Base-by-base conservation (phyloP, 768 basidiomycete genomes). In the Amanita polypyramis region DNA sequence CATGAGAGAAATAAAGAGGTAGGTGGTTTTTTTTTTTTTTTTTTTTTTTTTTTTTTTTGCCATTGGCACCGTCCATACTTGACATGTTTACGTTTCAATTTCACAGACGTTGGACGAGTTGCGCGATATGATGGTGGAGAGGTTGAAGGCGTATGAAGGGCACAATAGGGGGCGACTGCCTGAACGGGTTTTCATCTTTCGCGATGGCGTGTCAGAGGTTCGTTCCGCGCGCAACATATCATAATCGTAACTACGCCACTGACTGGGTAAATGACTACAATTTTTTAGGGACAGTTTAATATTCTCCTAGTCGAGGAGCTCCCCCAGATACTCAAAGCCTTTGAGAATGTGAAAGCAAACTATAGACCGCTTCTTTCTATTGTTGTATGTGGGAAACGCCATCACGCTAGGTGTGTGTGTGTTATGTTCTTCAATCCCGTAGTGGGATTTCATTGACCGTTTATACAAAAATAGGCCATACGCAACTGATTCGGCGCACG, bases 351-450 rank as follows among this genome's bases (percentile, higher is more conserved):
- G 12, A 68, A 63, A 7, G 15, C 30, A 3, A 55, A 68, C 0
- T 90, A 88, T 57, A 64, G 67, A 19, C 89, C 89, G 0, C 57
- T 60, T 38, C 55, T 92, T 32, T 78, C 84, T 1, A 85, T 91
- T 55, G 63, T 85, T 50, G 80, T 91, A 34, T 92, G 89, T 55
- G 88, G 88, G 58, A 91, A 91, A 60, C 75, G 82, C 2, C 80
- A 82, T 55, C 76, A 81, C 54, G 75, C 79, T 4, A 73, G 70
- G 61, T 77, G 63, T 55, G 68, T 61, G 54, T 61, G 4, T 9
- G 2, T 14, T 23, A n/a, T n/a, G n/a, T n/a, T 0, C 60, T 63
- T 1, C 47, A 57, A 21, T 29, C 40, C 7, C 44, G 12, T 51
- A 58, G 17, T n/a, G n/a, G 58, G 7, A 20, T 46, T 30, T 25